Conservation (phyloP, 345 rosid species). For the Erodium maritimum region DNA sequence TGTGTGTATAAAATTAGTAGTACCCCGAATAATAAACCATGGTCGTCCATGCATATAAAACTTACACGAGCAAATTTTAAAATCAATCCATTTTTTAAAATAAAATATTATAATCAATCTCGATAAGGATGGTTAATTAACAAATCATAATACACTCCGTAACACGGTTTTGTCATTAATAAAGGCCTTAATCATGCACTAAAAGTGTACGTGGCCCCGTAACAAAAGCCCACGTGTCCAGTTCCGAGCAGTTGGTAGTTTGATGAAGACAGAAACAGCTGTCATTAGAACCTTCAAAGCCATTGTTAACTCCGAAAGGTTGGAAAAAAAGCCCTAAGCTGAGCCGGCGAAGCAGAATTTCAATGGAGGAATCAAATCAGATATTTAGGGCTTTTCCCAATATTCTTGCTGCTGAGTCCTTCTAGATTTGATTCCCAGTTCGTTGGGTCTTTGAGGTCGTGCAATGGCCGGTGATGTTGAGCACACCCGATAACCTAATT, state of each 20-base stretch:
- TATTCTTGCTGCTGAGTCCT: background rate
- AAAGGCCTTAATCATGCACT: too few relatives aligned
- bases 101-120: background rate
- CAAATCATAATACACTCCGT: too few relatives aligned
- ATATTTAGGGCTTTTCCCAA: too few relatives aligned
- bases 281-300: too few relatives aligned
- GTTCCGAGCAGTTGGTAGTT: background rate
- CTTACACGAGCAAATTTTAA: background rate
- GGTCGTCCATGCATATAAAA: background rate
- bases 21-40: too few relatives aligned
- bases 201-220: background rate
- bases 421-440: background rate
- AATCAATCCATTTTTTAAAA: too few relatives aligned
- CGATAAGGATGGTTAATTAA: background rate
- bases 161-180: too few relatives aligned
- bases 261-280: background rate
- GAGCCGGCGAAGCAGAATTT: background rate
- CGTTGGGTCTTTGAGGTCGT: slow-evolving; percentile 14
- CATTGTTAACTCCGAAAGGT: too few relatives aligned
- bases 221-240: background rate
- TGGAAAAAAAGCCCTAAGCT: too few relatives aligned
- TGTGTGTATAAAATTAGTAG: too few relatives aligned
- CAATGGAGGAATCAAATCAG: background rate
- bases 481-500: background rate
- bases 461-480: slow-evolving; percentile 26